Evolutionary conservation across 164 flowering plant species (phyloP).

Genomic region (Platanus orientalis): DNA sequence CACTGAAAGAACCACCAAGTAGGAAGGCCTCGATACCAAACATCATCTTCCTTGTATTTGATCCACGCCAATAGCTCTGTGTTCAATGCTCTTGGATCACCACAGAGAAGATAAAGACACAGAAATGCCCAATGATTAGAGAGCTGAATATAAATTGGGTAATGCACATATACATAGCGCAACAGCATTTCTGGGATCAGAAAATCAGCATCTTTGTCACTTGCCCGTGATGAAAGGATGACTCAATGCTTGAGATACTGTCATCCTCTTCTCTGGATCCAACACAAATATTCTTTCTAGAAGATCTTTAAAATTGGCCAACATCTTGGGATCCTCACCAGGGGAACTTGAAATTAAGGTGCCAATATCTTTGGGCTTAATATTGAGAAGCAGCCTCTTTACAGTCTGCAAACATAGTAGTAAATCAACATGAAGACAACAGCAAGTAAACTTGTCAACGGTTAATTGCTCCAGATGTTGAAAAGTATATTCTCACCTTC

Average conservation of each 20-base stretch:
- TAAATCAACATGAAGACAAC: not conserved
- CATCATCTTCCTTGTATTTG: slow-evolving; percentile 41
- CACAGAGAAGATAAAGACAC: slow-evolving; percentile 55
- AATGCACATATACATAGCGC: slow-evolving; percentile 51
- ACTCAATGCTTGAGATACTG: slow-evolving; percentile 87
- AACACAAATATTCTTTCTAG: slow-evolving; percentile 83
- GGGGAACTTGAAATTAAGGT: slow-evolving; percentile 55
- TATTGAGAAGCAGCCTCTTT: slow-evolving; percentile 67
- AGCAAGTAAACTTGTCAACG: too few relatives aligned
- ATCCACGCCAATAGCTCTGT: slow-evolving; percentile 40
- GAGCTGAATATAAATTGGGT: slow-evolving; percentile 41
- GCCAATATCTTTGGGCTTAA: slow-evolving; percentile 87
- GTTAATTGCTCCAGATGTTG: not conserved
- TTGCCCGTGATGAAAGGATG: slow-evolving; percentile 99
- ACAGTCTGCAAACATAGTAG: slow-evolving; percentile 44
- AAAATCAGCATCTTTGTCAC: slow-evolving; percentile 86
- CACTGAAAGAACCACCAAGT: slow-evolving; percentile 75
- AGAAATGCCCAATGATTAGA: slow-evolving; percentile 84
- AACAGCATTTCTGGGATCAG: slow-evolving; percentile 75
- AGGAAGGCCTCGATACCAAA: slow-evolving; percentile 43
- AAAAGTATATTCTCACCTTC: slow-evolving; percentile 52
- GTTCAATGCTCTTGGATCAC: slow-evolving; percentile 42
- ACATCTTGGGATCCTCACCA: slow-evolving; percentile 97
- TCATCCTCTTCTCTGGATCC: slow-evolving; percentile 97
- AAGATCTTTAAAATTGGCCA: slow-evolving; percentile 82